Evolutionary conservation across 1,284 basidiomycete species (phyloP), one percentile per base, ranked within the genome.

Genomic region (Moesziomyces antarcticus): DNA sequence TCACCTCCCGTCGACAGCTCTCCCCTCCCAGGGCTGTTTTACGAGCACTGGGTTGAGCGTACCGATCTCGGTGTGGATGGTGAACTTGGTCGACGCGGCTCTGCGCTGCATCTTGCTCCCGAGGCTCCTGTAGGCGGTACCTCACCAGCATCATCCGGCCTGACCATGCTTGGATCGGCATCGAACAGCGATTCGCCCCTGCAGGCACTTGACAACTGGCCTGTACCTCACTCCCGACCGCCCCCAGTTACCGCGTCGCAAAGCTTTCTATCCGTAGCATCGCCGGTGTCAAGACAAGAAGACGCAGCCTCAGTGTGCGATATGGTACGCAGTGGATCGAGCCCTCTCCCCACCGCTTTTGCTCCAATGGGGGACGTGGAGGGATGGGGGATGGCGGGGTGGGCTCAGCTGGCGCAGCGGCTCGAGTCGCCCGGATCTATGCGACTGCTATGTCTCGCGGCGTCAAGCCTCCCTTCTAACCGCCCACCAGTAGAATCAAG

Each of bases 371-470:
- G 8, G 30, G 30, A 30, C 6, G 30, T 30, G 11, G 30, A 9
- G 30, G 30, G 30, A 30, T 14, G 14, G 7, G 3, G 40, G 20
- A 40, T 59, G 1, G 10, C 48, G 1, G 47, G 44, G 7, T 69
- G 66, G 66, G 37, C 59, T 4, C 35, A 62, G 24, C 35, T 63
- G 8, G 56, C 59, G 10, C 47, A 62, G 14, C 37, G 52, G 6
- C 37, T 62, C 20, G 40, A 50, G 25, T 63, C 59, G 10, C 66
- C 66, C 14, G 56, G 59, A 3, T 58, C 56, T 6, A 51, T 69
- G 66, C 51, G 60, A 1, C 25, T 62, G 27, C 45, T 69, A 14
- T 69, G 66, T 11, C 42, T 69, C 1, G 66, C 66, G 22, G 66
- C 66, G 7, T 25, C 60, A 0, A 51, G 27, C 27, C 59, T 48